Base-by-base conservation (phyloP, 345 rosid species). In the Erysimum cheiranthoides region DNA sequence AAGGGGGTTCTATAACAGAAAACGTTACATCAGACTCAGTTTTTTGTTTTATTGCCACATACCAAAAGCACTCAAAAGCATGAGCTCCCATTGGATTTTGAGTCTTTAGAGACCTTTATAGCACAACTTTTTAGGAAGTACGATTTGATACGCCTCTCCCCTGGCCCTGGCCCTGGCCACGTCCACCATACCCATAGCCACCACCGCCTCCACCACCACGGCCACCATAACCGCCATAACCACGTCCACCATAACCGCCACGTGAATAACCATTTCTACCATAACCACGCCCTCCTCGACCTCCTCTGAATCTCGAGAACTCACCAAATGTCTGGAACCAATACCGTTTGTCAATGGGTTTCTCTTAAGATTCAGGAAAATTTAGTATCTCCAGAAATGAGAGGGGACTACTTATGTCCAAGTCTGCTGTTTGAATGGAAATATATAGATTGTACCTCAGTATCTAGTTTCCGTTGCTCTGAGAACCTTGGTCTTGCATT, bases 391-490 rank as follows among this genome's bases (percentile, higher is more conserved):
- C 46, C 51, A 51, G 12, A 6, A 56, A 66, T 1, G 5, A 52
- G 6, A 12, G 35, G 43, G 8, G 12, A 17, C 17, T 53, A 21
- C 0, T 25, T 31, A 53, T 18, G n/a, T 13, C 52, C 5, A 40
- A 40, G 17, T 11, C 25, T 59, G 43, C 34, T 61, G 28, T 31
- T 61, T 5, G 7, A 53, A 6, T 9, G 31, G 18, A 59, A 28
- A 18, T 31, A 30, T 75, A 50, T 13, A 75, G 40, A 68, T 0
- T 56, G 53, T 83, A 91, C 98, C 96, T 93, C 97, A 10, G 96
- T 87, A 86, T 93, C 97, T 32, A 89, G 71, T 78, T 87, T 93
- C 86, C 83, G 76, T 78, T 85, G 98, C 86, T 91, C 98, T 1
- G 96, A 90, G 85, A 87, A 93, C 73, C 79, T 87, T 10, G 93